phyloP scores from a whole-genome alignment of 495 filamentous ascomycete species.

The Neurospora sp. region DNA sequence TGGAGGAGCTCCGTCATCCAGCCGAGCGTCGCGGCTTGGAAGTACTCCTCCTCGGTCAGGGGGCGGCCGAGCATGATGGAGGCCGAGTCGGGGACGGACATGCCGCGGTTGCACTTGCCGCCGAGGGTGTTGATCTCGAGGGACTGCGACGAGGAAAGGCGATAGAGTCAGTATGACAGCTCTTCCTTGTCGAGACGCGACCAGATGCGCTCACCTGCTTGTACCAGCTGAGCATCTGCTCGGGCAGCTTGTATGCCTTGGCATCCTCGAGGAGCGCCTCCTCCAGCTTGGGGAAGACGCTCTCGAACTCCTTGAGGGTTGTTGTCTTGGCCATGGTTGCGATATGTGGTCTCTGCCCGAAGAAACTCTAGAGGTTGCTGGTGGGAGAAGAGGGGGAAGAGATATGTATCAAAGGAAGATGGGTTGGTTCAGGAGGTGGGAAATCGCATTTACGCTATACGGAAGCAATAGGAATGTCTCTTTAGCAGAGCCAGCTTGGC shows the following conservation, averaged over 20 bases:
- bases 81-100: slow-evolving; percentile 89
- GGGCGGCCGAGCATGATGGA: slow-evolving; percentile 64
- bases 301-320: slow-evolving; percentile 76
- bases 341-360: background rate
- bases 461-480: slow-evolving; percentile 1
- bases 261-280: slow-evolving; percentile 66
- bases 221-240: slow-evolving; percentile 78
- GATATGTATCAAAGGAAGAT: too few species aligned
- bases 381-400: background rate
- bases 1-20: slow-evolving; percentile 98
- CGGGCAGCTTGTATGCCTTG: slow-evolving; percentile 69
- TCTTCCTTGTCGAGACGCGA: background rate
- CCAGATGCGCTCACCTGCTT: slow-evolving; percentile 49
- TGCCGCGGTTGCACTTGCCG: slow-evolving; percentile 97
- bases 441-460: background rate
- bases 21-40: slow-evolving; percentile 72
- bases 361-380: background rate
- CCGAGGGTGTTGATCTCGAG: slow-evolving; percentile 79
- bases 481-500: background rate
- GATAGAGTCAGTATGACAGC: slow-evolving; percentile 8
- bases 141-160: slow-evolving; percentile 38
- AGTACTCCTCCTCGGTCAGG: slow-evolving; percentile 71
- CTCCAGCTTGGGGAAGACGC: slow-evolving; percentile 70
- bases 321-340: slow-evolving; percentile 52
- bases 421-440: background rate